phyloP scores from a whole-genome alignment of 768 basidiomycete genomes.

The Chlorophyllum brunneum region DNA sequence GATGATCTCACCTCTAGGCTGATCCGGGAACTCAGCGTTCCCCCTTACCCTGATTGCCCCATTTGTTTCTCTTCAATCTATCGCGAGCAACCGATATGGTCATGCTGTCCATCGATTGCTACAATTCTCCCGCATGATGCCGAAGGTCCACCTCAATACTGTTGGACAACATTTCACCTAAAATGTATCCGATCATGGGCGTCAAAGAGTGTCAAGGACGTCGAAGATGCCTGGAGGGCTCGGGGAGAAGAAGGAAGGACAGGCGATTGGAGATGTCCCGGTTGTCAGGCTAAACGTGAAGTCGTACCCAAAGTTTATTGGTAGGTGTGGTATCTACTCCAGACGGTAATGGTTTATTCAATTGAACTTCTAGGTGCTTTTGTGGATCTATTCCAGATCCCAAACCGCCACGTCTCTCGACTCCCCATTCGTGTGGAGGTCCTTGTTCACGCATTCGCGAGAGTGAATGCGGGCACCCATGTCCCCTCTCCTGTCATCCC shows the following conservation, averaged over 20 bases:
- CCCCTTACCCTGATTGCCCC: slow-evolving; percentile 74
- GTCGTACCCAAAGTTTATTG: slow-evolving; percentile 62
- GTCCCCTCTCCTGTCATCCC: slow-evolving; percentile 85
- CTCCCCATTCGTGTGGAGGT: slow-evolving; percentile 74
- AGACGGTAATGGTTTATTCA: background rate
- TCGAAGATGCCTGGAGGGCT: slow-evolving; percentile 68
- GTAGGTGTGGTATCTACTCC: slow-evolving; percentile 32
- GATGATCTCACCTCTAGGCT: slow-evolving; percentile 77
- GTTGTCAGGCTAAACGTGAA: slow-evolving; percentile 81
- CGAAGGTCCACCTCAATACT: slow-evolving; percentile 52
- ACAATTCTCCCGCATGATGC: slow-evolving; percentile 30
- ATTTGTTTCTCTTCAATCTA: slow-evolving; percentile 82
- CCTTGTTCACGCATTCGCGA: slow-evolving; percentile 59
- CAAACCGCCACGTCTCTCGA: slow-evolving; percentile 60
- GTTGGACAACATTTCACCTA: slow-evolving; percentile 90
- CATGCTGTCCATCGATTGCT: slow-evolving; percentile 68
- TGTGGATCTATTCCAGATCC: slow-evolving; percentile 76
- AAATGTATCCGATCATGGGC: slow-evolving; percentile 91
- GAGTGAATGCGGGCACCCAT: slow-evolving; percentile 72
- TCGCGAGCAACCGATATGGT: slow-evolving; percentile 83
- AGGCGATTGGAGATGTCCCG: slow-evolving; percentile 92
- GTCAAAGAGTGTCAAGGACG: slow-evolving; percentile 68
- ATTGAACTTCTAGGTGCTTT: slow-evolving; percentile 63
- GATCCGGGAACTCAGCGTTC: slow-evolving; percentile 57
- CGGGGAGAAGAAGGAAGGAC: slow-evolving; percentile 56